Conservation (phyloP, 768 basidiomycete species). For the Dentipellis sp. region DNA sequence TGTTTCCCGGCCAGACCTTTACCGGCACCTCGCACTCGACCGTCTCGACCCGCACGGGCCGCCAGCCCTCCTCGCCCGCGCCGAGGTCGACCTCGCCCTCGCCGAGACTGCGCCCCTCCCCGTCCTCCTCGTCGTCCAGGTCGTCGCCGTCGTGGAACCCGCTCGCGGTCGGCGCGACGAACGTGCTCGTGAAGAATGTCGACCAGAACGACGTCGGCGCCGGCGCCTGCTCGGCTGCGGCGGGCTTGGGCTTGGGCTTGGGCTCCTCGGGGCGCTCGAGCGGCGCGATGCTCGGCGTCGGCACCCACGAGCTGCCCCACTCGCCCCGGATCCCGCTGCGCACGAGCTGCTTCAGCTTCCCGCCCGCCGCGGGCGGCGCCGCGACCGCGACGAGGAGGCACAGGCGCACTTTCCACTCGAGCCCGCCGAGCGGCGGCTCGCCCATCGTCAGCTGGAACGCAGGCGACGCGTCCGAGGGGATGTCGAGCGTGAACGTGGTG, state of each 20-base stretch:
- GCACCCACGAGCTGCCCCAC: conserved; percentile 66
- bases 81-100: conserved; percentile 20
- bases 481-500: conserved; percentile 82
- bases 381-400: conserved; percentile 79
- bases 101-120: not conserved
- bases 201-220: conserved; percentile 29
- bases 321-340: conserved; percentile 54
- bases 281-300: conserved; percentile 48
- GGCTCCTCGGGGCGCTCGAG: conserved; percentile 34
- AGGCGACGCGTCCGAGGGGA: conserved; percentile 87
- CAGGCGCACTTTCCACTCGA: conserved; percentile 85
- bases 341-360: conserved; percentile 30
- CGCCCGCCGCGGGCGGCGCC: conserved; percentile 34
- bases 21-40: conserved; percentile 94
- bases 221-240: conserved; percentile 1
- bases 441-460: conserved; percentile 66
- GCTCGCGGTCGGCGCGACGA: conserved; percentile 33
- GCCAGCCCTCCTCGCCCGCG: conserved; percentile 40
- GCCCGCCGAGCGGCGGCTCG: conserved; percentile 44
- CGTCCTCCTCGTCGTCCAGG: conserved; percentile 22
- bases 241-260: conserved; percentile 3
- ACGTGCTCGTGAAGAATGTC: conserved; percentile 30
- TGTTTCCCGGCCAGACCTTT: conserved; percentile 82
- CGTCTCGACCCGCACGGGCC: conserved; percentile 64
- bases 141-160: conserved; percentile 54